A percentile compares a stretch with the other conserved stretches of the same genome.
These are phyloP conservation scores for Monosporascus sp. DNA, from an alignment of 2,329 filamentous ascomycete genomes.

Conservation along the genomic window DNA sequence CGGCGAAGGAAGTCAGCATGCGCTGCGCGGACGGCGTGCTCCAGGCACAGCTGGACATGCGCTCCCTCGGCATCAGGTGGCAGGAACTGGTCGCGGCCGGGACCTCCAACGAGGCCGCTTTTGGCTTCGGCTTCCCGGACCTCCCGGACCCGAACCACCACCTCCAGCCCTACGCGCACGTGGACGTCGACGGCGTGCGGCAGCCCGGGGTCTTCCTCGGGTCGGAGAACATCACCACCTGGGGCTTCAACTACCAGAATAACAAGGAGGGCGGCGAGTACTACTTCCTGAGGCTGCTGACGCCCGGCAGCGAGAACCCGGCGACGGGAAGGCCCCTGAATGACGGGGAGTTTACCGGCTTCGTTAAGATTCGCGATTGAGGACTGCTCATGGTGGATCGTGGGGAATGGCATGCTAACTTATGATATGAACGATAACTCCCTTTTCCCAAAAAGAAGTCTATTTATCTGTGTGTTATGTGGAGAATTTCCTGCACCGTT, in stretches of 20 bases:
- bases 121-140: slow-evolving; percentile 16
- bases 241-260: slow-evolving; percentile 20
- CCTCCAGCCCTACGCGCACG: slow-evolving; percentile 15
- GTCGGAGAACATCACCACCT: slow-evolving; percentile 13
- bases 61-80: slow-evolving; percentile 10
- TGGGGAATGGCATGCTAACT: not conserved
- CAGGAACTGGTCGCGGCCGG: slow-evolving; percentile 15
- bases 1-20: slow-evolving; percentile 7
- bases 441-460: not conserved
- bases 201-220: slow-evolving; percentile 14
- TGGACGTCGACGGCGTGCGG: slow-evolving; percentile 7
- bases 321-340: slow-evolving; percentile 16
- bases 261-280: slow-evolving; percentile 16
- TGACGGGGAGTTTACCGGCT: slow-evolving; percentile 13
- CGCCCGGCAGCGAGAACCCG: slow-evolving; percentile 13
- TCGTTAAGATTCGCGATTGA: slow-evolving; percentile 9
- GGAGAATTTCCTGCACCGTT: too few species aligned
- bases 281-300: slow-evolving; percentile 14
- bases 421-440: not conserved
- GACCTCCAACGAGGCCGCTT: slow-evolving; percentile 14
- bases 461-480: too few species aligned
- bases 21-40: slow-evolving; percentile 10
- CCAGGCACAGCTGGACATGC: slow-evolving; percentile 13
- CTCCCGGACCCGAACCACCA: slow-evolving; percentile 15
- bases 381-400: not conserved